Base-by-base conservation (phyloP, 192 early-diverging fungal genomes). In the Coemansia sp. region DNA sequence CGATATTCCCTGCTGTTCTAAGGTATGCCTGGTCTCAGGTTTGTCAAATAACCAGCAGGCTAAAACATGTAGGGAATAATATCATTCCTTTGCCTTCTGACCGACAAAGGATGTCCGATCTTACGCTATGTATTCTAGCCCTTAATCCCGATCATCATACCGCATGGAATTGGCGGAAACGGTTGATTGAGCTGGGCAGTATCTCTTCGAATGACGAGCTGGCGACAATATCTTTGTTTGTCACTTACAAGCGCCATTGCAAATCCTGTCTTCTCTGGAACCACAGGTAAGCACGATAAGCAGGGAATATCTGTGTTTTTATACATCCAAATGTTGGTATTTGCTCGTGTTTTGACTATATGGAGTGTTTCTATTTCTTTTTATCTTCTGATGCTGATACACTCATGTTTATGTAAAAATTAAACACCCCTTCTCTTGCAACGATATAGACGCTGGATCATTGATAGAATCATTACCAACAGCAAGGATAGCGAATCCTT, bases 101-200 rank as follows among this genome's bases (percentile, higher is more conserved):
- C 18, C 62, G 39, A 41, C 37, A 56, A 46, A 21, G 26, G 3
- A 63, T 78, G 19, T 70, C 47, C 18, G 21, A 39, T 21, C 62
- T 75, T 39, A 75, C 78, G 15, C 66, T 32, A 32, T 80, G 73
- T 10, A 75, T 80, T 22, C 41, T 80, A n/a, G 66, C 73, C 15
- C 52, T 74, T 11, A 80, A 80, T 18, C 65, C 73, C 1, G 69
- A 72, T 8, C 78, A 80, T 64, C 73, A 80, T 47, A 72, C 78
- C 0, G 78, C 73, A 16, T 80, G 78, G 78, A 80, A 75, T 32
- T 75, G 78, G 77, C 67, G 77, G 21, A 77, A 77, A 59, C 43
- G 63, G 39, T 12, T 72, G 62, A 36, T 77, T 19, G 37, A 40
- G 15, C 42, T 58, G 41, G 36, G 63, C 1, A 3, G 58, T 13